Evolutionary conservation across 2,329 filamentous ascomycete genomes (phyloP), one percentile per base, ranked within the genome.

Genomic region (Cladosporium sp.): DNA sequence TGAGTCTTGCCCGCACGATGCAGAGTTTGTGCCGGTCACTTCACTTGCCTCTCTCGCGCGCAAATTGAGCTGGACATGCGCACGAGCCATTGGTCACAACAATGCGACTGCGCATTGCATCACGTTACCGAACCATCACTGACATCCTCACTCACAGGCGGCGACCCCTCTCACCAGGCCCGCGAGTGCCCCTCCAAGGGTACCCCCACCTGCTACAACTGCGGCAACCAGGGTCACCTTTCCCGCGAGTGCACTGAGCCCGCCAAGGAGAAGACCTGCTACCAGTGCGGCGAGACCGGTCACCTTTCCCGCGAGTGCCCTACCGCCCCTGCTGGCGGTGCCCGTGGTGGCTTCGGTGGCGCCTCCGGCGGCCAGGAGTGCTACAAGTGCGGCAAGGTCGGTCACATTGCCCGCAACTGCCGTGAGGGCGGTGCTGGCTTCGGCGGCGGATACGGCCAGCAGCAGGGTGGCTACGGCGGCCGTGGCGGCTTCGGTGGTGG

Each of bases 381-480:
- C 88, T 97, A 97, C 89, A 97, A 97, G 90, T 99, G 95, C 83
- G 93, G 93, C 70, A 92, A 97, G 85, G 86, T 93, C 72, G 95
- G 95, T 68, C 95, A 98, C 86, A 97, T 98, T 80, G 94, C 95
- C 74, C 92, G 91, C 75, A 93, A 93, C 86, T 95, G 92, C 88
- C 84, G 87, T 76, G 87, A 92, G 82, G 85, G 85, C 67, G 85
- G 85, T 67, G 79, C 80, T 77, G 73, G 76, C 67, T 81, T 81
- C 70, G 80, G 83, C 70, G 81, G 80, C 71, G 81, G 81, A 69
- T 78, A 79, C 69, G 79, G 80, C 68, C 79, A 80, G 60, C 79
- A 79, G 70, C 77, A 78, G 68, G 78, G 80, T 66, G 80, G 81
- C 64, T 76, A 75, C 68, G 75, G 76, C 69, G 76, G 78, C 71